phyloP scores from a whole-genome alignment of 768 basidiomycete genomes.

The Boletus rufocinnamomeus region DNA sequence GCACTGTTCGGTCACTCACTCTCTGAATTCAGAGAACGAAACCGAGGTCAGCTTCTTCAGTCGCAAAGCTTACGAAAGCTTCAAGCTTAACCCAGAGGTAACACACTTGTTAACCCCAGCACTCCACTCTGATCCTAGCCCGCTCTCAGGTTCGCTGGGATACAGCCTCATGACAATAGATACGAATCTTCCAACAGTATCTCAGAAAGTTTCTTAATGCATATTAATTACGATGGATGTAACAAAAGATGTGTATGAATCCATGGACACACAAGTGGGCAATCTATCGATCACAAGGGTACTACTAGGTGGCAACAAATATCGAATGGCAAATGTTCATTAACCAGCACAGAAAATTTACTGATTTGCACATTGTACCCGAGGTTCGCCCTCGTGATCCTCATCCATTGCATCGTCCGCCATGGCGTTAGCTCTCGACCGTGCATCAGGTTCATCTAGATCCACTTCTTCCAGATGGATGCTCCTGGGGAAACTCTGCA shows the following conservation, averaged over 20 bases:
- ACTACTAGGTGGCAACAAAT: conserved; percentile 22
- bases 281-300: conserved; percentile 18
- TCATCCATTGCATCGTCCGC: conserved; percentile 90
- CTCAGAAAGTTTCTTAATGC: conserved; percentile 17
- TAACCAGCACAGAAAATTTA: conserved; percentile 36
- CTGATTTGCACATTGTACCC: conserved; percentile 96
- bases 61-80: conserved; percentile 69
- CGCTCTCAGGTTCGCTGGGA: conserved; percentile 34
- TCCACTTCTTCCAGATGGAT: conserved; percentile 80
- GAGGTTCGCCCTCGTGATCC: conserved; percentile 81
- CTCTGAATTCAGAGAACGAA: conserved; percentile 74
- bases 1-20: neutral
- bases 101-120: neutral
- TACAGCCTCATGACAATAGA: conserved; percentile 12
- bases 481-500: conserved; percentile 69
- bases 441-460: conserved; percentile 74
- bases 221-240: conserved; percentile 35
- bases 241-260: conserved; percentile 30
- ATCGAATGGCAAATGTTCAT: conserved; percentile 22
- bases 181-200: neutral
- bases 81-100: conserved; percentile 84
- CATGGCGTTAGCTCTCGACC: conserved; percentile 46
- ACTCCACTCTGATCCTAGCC: neutral
- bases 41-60: conserved; percentile 94
- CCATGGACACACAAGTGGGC: conserved; percentile 29